Evolutionary conservation across 306 rosid genomes (phyloP).

Genomic region (Lathyrus oleraceus): DNA sequence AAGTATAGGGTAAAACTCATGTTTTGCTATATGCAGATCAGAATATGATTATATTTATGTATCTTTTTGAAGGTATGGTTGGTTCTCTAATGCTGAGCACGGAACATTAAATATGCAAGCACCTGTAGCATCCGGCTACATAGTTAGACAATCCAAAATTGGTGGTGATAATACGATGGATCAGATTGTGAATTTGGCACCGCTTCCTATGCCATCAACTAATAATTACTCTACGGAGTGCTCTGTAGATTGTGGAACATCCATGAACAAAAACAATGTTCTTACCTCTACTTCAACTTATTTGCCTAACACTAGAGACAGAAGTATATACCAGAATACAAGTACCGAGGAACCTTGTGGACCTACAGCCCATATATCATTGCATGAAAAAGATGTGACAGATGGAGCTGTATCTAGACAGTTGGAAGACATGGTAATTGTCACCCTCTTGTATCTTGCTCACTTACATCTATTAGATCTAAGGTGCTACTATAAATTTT

Average conservation of each 20-base stretch:
- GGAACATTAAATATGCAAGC: conserved; percentile 46
- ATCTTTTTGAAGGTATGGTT: conserved; percentile 84
- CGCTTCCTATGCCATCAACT: conserved; percentile 41
- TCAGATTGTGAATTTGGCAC: conserved; percentile 38
- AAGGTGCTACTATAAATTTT: conserved; percentile 23
- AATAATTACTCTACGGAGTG: conserved; percentile 46
- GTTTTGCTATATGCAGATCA: conserved; percentile 21
- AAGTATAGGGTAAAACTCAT: conserved; percentile 7
- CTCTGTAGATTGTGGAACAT: conserved; percentile 46
- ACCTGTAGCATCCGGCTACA: conserved; percentile 48
- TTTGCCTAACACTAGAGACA: conserved; percentile 44
- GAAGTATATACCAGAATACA: conserved; percentile 34
- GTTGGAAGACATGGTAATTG: conserved; percentile 62
- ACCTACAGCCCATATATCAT: conserved; percentile 39
- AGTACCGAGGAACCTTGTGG: conserved; percentile 45
- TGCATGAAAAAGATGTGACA: conserved; percentile 49
- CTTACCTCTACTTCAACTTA: conserved; percentile 36
- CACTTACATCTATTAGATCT: conserved; percentile 10
- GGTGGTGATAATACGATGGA: conserved; percentile 43
- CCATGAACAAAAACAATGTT: conserved; percentile 39
- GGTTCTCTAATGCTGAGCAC: conserved; percentile 63
- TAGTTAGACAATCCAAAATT: conserved; percentile 48
- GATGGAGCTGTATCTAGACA: conserved; percentile 51
- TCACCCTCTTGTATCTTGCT: conserved; percentile 29
- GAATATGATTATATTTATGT: conserved; percentile 27